phyloP scores from a whole-genome alignment of 495 filamentous ascomycete species.

The Choiromyces venosus region DNA sequence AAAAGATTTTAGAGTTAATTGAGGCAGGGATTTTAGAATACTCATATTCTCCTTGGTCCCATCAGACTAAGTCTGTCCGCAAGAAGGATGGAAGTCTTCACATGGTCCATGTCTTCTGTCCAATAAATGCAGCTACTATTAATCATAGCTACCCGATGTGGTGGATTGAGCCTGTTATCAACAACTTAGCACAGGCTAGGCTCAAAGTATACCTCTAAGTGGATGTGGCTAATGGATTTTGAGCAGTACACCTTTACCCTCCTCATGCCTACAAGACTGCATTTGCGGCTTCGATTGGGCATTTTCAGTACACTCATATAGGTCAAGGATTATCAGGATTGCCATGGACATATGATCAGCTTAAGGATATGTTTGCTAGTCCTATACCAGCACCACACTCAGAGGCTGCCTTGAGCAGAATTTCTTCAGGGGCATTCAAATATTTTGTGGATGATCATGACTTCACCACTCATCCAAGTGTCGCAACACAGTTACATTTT shows the following conservation, averaged over 20 bases:
- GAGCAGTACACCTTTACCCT: neutral
- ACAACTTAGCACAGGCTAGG: neutral
- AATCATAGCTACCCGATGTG: constrained; percentile 7
- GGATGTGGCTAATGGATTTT: constrained; percentile 3
- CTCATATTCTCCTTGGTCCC: constrained; percentile 6
- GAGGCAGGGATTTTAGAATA: too few relatives aligned
- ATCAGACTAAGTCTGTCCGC: constrained; percentile 3
- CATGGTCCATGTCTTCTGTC: constrained; percentile 13
- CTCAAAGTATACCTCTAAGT: neutral
- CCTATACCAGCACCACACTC: too few relatives aligned
- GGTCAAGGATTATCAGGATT: constrained; percentile 5
- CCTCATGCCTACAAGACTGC: constrained; percentile 19
- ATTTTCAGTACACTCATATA: constrained; percentile 12
- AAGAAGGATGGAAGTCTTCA: neutral
- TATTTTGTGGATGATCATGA: constrained; percentile 16
- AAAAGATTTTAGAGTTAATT: neutral
- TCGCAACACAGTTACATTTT: neutral
- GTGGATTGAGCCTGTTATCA: constrained; percentile 8
- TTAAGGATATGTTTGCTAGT: constrained; percentile 8
- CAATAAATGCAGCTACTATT: neutral
- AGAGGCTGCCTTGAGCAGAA: too few relatives aligned
- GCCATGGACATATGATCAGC: constrained; percentile 7
- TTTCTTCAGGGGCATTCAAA: too few relatives aligned
- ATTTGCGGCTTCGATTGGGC: constrained; percentile 8
- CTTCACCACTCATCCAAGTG: neutral